A percentile compares a stretch with the other conserved stretches of the same genome.
phyloP scores from a whole-genome alignment of 75 land plant genomes.

The Pinus tabuliformis region DNA sequence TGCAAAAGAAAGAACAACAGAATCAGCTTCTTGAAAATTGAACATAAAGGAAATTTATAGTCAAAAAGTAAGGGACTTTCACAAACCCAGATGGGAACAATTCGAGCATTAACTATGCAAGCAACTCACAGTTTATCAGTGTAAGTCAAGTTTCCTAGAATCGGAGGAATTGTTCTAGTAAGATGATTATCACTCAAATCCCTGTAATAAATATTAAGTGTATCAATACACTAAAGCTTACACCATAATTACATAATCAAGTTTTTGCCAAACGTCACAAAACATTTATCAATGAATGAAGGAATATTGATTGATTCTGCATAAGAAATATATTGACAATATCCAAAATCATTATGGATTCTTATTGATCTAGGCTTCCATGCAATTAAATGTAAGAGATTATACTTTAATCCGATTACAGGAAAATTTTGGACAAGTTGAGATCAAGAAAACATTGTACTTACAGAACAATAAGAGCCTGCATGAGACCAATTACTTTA shows the following conservation, averaged over 20 bases:
- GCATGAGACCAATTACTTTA: no score
- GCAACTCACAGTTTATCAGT: slow-evolving; percentile 77
- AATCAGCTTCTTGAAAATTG: neutral
- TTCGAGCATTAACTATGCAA: neutral
- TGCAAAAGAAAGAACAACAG: neutral
- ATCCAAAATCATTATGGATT: no score
- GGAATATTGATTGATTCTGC: neutral
- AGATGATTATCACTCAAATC: slow-evolving; percentile 86
- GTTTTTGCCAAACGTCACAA: neutral
- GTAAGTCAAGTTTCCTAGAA: slow-evolving; percentile 82
- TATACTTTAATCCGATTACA: no score
- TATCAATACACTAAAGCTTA: neutral
- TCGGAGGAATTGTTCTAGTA: slow-evolving; percentile 80
- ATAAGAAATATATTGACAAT: no score
- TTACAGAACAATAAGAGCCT: no score
- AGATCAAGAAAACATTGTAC: no score
- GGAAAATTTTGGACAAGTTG: no score
- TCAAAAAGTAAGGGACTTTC: neutral
- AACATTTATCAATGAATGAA: neutral
- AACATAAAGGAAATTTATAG: neutral
- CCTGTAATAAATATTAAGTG: slow-evolving; percentile 29
- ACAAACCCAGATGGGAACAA: neutral
- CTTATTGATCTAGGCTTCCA: no score
- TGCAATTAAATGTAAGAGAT: no score
- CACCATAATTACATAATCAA: neutral